Conservation (phyloP, 1,284 basidiomycete species). For the Inonotus obliquus region DNA sequence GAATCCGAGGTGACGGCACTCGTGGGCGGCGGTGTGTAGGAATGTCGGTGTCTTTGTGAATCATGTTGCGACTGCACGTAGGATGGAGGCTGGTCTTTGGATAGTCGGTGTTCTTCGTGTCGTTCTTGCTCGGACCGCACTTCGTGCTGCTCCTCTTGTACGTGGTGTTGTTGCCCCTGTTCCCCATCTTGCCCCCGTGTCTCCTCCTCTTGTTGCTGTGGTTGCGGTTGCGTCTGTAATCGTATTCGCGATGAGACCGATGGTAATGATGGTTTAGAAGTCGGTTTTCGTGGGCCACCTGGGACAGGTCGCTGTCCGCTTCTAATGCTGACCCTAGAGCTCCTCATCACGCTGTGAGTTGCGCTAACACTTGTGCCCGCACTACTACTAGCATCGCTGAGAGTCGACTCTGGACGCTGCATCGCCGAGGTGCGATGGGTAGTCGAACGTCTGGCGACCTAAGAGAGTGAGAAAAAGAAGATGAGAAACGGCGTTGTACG, state of each 20-base stretch:
- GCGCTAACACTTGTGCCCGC: neutral
- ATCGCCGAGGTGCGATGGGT: neutral
- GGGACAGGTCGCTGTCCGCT: neutral
- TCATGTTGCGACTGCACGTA: slow-evolving; percentile 12
- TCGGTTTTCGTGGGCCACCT: slow-evolving; percentile 11
- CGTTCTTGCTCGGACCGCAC: neutral
- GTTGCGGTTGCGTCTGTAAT: neutral
- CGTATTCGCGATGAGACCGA: neutral
- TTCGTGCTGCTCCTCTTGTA: too few relatives aligned
- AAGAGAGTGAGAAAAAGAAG: neutral
- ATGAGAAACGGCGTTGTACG: neutral
- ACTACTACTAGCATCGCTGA: slow-evolving; percentile 1
- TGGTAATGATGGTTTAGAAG: slow-evolving; percentile 7
- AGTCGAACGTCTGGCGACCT: too few relatives aligned
- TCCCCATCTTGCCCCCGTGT: too few relatives aligned
- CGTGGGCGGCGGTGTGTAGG: neutral
- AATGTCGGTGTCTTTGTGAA: neutral
- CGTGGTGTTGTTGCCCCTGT: neutral
- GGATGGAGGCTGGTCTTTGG: slow-evolving; percentile 5
- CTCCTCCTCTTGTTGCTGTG: neutral
- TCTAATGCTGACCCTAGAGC: neutral
- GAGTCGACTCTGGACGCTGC: slow-evolving; percentile 4
- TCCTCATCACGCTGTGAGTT: neutral
- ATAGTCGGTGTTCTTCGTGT: neutral
- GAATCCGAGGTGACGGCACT: slow-evolving; percentile 5